Evolutionary conservation across 164 flowering plant genomes (phyloP), one percentile per base, ranked within the genome.

Genomic region (Stephania yunnanensis): DNA sequence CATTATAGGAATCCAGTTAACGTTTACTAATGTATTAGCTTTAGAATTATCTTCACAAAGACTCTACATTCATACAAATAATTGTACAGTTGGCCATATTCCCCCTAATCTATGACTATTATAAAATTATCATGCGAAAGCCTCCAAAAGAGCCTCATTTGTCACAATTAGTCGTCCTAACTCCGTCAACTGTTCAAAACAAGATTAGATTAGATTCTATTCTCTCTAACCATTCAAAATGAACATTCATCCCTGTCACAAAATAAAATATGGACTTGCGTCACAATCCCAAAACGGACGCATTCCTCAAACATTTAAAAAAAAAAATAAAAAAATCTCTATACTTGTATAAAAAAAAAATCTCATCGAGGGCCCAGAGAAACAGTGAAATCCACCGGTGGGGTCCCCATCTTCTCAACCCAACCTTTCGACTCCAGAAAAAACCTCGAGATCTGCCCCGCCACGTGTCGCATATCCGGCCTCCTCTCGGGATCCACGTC

Each of bases 401-500:
- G 85, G 31, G 76, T 1, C 0, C 81, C 82, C 67, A 92, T 77
- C 19, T 15, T 79, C 29, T 89, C 89, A 10, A 86, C 79, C 97
- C 97, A 93, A 1, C 15, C 73, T 80, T 65, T 74, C 0, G 92
- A 89, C 52, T 89, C 86, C 84, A 93, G 75, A 77, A 74, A 91
- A 78, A 88, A 69, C 78, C 79, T 89, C 4, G 97, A 92, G 6
- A 93, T 73, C 82, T 72, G 50, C 5, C 80, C 89, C 4, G 84
- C 88, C 25, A 90, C 90, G 74, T 67, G 79, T 4, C 86, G 80
- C 97, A 92, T 92, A 76, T 89, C 89, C 5, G 95, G 95, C 68
- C 98, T 71, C 74, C 75, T 81, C 5, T 74, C 80, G 3, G 93
- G 87, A 58, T 89, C 90, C 73, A 79, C 85, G 70, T 79, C 87